Conservation (phyloP, 192 early-diverging fungal species). For the Gryganskiella cystojenkinii region DNA sequence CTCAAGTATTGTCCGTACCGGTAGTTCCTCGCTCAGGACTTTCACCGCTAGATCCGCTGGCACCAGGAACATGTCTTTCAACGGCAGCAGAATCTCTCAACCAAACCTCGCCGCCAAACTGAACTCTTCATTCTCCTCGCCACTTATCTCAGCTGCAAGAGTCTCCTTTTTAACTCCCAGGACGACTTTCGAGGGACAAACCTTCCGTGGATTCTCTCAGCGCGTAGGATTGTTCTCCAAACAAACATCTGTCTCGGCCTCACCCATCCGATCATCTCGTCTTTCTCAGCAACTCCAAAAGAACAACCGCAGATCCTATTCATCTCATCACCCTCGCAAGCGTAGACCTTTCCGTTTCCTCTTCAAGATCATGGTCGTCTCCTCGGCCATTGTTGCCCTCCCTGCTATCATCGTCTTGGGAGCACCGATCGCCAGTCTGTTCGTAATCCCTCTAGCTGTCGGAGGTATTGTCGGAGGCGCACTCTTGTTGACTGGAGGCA, state of each 20-base stretch:
- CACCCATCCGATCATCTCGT: background rate
- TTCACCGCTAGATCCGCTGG: background rate
- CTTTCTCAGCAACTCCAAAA: constrained; percentile 5
- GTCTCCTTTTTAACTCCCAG: background rate
- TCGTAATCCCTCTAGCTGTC: constrained; percentile 24
- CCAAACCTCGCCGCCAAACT: constrained; percentile 9
- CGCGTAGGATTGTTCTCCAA: background rate
- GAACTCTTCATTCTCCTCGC: background rate
- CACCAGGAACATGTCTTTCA: constrained; percentile 3
- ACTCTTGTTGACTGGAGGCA: constrained; percentile 22
- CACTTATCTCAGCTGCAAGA: background rate
- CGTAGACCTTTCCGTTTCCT: constrained; percentile 25
- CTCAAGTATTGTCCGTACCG: constrained; percentile 2
- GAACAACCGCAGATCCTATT: background rate
- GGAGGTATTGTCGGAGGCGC: constrained; percentile 30
- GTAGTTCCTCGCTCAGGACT: background rate
- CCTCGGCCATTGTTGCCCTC: constrained; percentile 20
- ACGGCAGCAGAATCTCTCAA: background rate
- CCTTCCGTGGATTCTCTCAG: constrained; percentile 8
- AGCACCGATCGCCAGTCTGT: constrained; percentile 2
- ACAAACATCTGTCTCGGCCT: background rate
- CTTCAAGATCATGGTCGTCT: constrained; percentile 14
- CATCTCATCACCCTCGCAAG: background rate
- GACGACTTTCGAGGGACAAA: constrained; percentile 1
- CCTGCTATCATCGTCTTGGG: constrained; percentile 38